These are phyloP conservation scores for Chamaecyparis obtusa DNA, from an alignment of 75 land plant species.

Conservation along the genomic window DNA sequence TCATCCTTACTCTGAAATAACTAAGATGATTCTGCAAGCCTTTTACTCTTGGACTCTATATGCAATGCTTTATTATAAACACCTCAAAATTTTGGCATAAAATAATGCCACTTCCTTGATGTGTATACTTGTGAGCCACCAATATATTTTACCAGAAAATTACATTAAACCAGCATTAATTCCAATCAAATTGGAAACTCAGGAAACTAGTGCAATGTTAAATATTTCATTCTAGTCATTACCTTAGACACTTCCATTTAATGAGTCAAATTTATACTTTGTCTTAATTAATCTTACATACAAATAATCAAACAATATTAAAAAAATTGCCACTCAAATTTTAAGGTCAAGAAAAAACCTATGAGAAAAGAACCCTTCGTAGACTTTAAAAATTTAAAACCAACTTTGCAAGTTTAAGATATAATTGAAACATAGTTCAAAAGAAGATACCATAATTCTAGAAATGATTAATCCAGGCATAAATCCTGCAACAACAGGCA, in stretches of 20 bases:
- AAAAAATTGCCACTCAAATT: not conserved
- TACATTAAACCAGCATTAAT: not conserved
- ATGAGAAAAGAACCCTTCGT: not conserved
- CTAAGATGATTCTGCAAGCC: no score
- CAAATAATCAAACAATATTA: not conserved
- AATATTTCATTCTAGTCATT: not conserved
- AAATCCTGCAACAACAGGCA: conserved; percentile 72
- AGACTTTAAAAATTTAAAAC: not conserved
- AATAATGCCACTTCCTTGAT: not conserved
- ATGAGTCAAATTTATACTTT: not conserved
- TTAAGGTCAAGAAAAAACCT: not conserved
- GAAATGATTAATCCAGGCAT: conserved; percentile 81
- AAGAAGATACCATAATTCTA: conserved; percentile 67
- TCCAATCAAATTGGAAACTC: not conserved
- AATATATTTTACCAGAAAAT: not conserved
- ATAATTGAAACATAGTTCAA: not conserved
- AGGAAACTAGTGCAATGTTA: not conserved
- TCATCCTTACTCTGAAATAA: no score
- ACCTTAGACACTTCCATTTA: not conserved
- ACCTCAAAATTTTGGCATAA: not conserved
- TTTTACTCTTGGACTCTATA: not conserved
- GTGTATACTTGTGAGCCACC: not conserved
- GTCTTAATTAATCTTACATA: not conserved
- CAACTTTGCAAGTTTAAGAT: not conserved
- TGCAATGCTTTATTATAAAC: not conserved